Percentiles rank a stretch among this genome's conserved stretches.
Conservation (phyloP, 1,284 basidiomycete species). For the Agroathelia rolfsii region DNA sequence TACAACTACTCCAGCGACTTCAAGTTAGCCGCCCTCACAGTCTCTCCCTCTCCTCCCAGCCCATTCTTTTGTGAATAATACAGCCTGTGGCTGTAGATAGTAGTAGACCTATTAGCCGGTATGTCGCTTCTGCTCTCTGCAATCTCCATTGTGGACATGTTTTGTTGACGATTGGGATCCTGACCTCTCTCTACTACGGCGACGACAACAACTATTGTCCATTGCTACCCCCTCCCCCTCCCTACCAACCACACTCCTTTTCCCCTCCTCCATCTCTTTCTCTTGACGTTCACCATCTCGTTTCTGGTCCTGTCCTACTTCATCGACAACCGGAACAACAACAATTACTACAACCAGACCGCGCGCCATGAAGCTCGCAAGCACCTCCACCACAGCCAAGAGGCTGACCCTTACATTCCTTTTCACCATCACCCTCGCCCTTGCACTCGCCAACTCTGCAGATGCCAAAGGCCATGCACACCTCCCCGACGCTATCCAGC, state of each 20-base stretch:
- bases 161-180: too few relatives aligned
- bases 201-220: too few relatives aligned
- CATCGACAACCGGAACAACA: conserved; percentile 18
- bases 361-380: conserved; percentile 35
- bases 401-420: conserved; percentile 52
- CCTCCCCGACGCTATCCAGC: conserved; percentile 21
- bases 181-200: too few relatives aligned
- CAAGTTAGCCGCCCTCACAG: too few relatives aligned
- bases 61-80: conserved; percentile 5
- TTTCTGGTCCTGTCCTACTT: neutral
- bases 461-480: conserved; percentile 34
- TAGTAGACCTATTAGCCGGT: too few relatives aligned
- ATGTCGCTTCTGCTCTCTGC: too few relatives aligned
- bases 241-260: neutral
- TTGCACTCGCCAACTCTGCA: conserved; percentile 25
- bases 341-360: conserved; percentile 8
- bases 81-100: too few relatives aligned
- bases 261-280: neutral
- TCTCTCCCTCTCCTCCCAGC: conserved; percentile 6
- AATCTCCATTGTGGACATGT: too few relatives aligned
- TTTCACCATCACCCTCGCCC: conserved; percentile 38
- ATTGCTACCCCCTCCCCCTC: neutral
- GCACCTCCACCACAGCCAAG: conserved; percentile 29
- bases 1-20: too few relatives aligned
- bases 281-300: neutral